Evolutionary conservation across 108 stramenopile species (phyloP).

Genomic region (Hondaea fermentalgiana): DNA sequence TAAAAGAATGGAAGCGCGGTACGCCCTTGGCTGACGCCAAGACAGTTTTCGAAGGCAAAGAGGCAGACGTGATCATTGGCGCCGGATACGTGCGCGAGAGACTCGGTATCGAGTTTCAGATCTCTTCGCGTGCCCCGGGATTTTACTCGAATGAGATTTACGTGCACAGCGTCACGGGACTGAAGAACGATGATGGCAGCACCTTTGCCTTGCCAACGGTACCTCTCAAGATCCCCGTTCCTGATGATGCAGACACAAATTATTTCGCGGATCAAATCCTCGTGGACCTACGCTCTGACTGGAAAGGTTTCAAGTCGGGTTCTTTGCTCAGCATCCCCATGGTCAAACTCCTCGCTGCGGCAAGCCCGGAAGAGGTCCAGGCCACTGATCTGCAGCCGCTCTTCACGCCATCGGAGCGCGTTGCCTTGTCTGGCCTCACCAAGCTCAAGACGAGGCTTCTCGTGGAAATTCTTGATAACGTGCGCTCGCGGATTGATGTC

Average conservation of each 20-base stretch:
- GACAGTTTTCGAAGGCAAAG: slow-evolving; percentile 73
- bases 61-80: slow-evolving; percentile 63
- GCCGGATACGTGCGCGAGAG: slow-evolving; percentile 59
- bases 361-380: neutral
- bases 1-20: slow-evolving; percentile 76
- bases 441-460: neutral
- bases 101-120: slow-evolving; percentile 58
- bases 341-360: neutral
- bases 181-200: neutral
- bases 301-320: neutral
- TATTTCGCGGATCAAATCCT: slow-evolving; percentile 1
- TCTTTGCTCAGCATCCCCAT: neutral
- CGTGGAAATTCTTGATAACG: slow-evolving; percentile 1
- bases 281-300: slow-evolving; percentile 11
- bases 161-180: neutral
- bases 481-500: neutral
- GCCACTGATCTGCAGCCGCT: neutral
- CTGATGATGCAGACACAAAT: slow-evolving; percentile 2
- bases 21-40: slow-evolving; percentile 68
- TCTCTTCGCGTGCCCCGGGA: slow-evolving; percentile 55
- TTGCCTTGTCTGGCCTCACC: neutral
- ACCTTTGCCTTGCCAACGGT: neutral
- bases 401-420: slow-evolving; percentile 8
- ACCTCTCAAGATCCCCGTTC: neutral
- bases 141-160: slow-evolving; percentile 62